Conservation (phyloP, 2,329 filamentous ascomycete species). For the Aspergillus alliaceus region DNA sequence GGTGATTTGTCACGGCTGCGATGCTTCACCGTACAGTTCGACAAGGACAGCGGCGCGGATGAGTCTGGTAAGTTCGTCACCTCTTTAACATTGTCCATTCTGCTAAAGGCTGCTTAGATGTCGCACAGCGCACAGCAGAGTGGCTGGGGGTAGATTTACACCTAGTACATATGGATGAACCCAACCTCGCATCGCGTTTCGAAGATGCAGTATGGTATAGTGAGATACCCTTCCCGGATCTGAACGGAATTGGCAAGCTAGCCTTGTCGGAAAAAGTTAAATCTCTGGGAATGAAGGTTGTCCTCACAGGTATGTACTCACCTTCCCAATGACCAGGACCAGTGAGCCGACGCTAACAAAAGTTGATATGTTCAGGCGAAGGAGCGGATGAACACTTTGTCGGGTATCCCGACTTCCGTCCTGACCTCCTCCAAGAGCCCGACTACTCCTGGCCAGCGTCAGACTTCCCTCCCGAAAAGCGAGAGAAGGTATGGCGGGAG, state of each 20-base stretch:
- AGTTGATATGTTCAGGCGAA: no score
- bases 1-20: conserved; percentile 36
- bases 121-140: neutral
- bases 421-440: neutral
- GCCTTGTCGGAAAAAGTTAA: neutral
- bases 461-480: neutral
- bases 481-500: neutral
- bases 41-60: conserved; percentile 49
- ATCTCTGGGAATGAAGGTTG: neutral
- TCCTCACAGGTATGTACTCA: neutral
- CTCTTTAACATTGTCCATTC: no score
- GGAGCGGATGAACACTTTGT: conserved; percentile 1
- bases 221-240: neutral
- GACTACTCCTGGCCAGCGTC: neutral
- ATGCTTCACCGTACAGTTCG: conserved; percentile 56
- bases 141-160: neutral
- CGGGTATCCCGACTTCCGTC: neutral
- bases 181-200: neutral
- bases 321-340: no score
- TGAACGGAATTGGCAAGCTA: neutral
- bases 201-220: neutral
- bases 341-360: no score
- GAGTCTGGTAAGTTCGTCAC: conserved; percentile 45
- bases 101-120: no score
- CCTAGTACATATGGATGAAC: neutral